Evolutionary conservation across 2,329 filamentous ascomycete genomes (phyloP), one percentile per base, ranked within the genome.

Genomic region (Aureobasidium zeae): DNA sequence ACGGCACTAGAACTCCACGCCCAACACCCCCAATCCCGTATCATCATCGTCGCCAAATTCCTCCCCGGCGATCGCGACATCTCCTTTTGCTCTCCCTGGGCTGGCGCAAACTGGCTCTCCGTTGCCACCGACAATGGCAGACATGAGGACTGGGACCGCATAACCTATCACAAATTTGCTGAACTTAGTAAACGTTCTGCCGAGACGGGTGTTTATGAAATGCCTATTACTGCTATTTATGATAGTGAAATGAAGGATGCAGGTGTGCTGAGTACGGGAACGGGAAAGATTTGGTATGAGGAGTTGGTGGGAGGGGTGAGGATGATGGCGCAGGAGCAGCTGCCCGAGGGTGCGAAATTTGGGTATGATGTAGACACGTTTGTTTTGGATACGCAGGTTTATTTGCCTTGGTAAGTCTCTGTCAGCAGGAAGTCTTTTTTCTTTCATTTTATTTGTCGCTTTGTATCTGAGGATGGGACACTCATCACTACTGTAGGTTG

Each of bases 31-130:
- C 53, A 61, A 6, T 69, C 76, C 49, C 63, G 66, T 13, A 63
- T 89, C 49, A 85, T 81, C 1, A 68, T 89, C 19, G 68, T 83
- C 25, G 81, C 83, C 4, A 89, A 86, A 55, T 81, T 89, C 58
- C 86, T 93, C 79, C 86, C 86, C 0, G 86, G 86, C 24, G 86
- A 94, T 64, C 87, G 86, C 62, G 81, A 87, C 51, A 79, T 86
- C 53, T 80, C 88, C 66, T 94, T 93, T 60, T 79, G 83, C 1
- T 89, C 84, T 4, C 85, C 84, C 2, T 89, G 84, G 81, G 85
- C 85, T 4, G 85, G 85, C 8, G 85, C 84, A 49, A 87, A 88
- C 55, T 79, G 77, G 54, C 60, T 80, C 49, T 84, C 81, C 79
- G 84, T 55, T 49, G 79, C 39, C 49, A 75, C 81, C 30, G 73